A percentile compares a stretch with the other conserved stretches of the same genome.
Evolutionary conservation across 257 asterid species (phyloP).

Genomic region (Solanum bukasovii): DNA sequence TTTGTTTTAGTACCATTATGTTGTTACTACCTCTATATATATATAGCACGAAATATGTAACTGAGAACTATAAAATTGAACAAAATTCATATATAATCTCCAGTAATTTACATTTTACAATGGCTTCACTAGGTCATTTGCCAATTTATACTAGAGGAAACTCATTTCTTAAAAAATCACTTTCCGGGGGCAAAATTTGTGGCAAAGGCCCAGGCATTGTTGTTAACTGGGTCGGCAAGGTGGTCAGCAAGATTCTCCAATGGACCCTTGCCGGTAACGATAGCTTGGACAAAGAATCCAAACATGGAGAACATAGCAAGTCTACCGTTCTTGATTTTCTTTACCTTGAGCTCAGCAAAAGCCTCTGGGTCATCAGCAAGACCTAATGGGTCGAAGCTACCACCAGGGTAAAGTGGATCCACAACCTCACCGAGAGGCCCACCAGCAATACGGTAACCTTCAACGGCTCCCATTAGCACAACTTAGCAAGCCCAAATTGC

Average conservation of each 20-base stretch:
- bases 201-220: neutral
- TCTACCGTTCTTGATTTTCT: neutral
- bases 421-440: neutral
- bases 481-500: too few relatives aligned
- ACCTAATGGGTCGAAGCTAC: neutral
- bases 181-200: too few relatives aligned
- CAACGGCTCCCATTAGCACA: too few relatives aligned
- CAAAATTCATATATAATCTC: too few relatives aligned
- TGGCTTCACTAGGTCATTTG: too few relatives aligned
- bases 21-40: too few relatives aligned
- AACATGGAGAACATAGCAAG: neutral
- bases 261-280: neutral
- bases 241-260: neutral
- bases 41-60: too few relatives aligned
- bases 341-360: neutral
- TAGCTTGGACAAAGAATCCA: neutral
- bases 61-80: too few relatives aligned
- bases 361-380: neutral
- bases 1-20: too few relatives aligned
- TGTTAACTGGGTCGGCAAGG: neutral
- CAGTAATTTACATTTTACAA: too few relatives aligned
- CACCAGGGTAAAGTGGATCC: neutral
- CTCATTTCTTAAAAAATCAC: too few relatives aligned
- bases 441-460: neutral
- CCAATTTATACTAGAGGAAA: too few relatives aligned